Conservation (phyloP, 1,139 yeast species). For the Yamadazyma spencermartinsiae region DNA sequence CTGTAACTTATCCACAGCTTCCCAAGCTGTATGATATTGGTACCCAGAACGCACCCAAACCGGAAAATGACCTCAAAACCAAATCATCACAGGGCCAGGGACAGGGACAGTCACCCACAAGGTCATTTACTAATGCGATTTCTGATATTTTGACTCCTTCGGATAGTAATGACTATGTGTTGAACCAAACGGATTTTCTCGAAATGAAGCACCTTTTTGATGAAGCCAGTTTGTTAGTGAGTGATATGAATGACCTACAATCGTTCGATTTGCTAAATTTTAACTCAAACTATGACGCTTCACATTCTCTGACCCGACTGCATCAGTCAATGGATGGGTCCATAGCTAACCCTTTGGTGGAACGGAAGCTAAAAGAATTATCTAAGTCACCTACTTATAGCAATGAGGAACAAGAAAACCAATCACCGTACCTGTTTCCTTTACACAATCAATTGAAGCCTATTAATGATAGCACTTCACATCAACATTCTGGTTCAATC, state of each 20-base stretch:
- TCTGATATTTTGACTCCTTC: conserved; percentile 31
- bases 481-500: neutral
- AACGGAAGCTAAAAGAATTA: conserved; percentile 6
- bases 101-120: neutral
- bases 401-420: neutral
- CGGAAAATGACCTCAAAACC: neutral
- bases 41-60: neutral
- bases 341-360: conserved; percentile 8
- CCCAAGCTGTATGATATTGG: neutral
- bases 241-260: conserved; percentile 48
- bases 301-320: neutral
- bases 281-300: conserved; percentile 1
- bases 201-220: conserved; percentile 35
- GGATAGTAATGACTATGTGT: conserved; percentile 8
- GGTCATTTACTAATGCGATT: conserved; percentile 22
- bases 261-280: conserved; percentile 20
- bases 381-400: conserved; percentile 1
- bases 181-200: conserved; percentile 9
- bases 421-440: neutral
- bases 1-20: neutral
- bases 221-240: conserved; percentile 52
- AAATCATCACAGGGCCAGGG: neutral
- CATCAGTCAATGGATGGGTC: conserved; percentile 3
- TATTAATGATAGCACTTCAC: neutral
- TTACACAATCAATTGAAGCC: neutral